These are phyloP conservation scores for Drechslerella stenobrocha DNA, from an alignment of 2,329 filamentous ascomycete genomes.

Conservation along the genomic window DNA sequence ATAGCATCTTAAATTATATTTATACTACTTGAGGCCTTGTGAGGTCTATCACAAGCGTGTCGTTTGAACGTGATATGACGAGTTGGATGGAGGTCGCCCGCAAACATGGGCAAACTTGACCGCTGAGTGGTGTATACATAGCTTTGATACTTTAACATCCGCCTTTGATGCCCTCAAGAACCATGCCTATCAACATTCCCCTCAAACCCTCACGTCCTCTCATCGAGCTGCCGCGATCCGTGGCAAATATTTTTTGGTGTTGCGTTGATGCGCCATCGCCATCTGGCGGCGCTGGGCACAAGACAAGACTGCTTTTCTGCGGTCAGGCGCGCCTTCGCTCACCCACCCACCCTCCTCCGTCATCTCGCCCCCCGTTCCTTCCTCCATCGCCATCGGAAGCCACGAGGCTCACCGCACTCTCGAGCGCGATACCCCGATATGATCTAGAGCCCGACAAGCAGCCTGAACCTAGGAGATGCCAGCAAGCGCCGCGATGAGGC, in stretches of 20 bases:
- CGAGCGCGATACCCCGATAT: slow-evolving; percentile 17
- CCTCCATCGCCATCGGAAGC: slow-evolving; percentile 29
- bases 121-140: slow-evolving; percentile 32
- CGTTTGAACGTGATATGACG: slow-evolving; percentile 20
- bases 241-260: slow-evolving; percentile 21
- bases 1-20: too few relatives aligned
- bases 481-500: slow-evolving; percentile 41
- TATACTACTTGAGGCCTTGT: too few relatives aligned
- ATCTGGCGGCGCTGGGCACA: too few relatives aligned
- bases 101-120: slow-evolving; percentile 7
- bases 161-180: not conserved
- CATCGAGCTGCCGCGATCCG: not conserved
- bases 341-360: slow-evolving; percentile 51
- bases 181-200: not conserved
- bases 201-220: not conserved
- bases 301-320: too few relatives aligned
- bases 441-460: slow-evolving; percentile 25
- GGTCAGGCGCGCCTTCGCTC: slow-evolving; percentile 12
- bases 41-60: too few relatives aligned
- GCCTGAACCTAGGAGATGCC: slow-evolving; percentile 36
- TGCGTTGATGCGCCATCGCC: slow-evolving; percentile 40
- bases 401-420: not conserved
- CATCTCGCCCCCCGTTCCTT: slow-evolving; percentile 48
- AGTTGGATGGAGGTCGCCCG: not conserved
- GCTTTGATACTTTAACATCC: not conserved